Conservation (phyloP, 208 protist species). For the Trypanosoma congolense region DNA sequence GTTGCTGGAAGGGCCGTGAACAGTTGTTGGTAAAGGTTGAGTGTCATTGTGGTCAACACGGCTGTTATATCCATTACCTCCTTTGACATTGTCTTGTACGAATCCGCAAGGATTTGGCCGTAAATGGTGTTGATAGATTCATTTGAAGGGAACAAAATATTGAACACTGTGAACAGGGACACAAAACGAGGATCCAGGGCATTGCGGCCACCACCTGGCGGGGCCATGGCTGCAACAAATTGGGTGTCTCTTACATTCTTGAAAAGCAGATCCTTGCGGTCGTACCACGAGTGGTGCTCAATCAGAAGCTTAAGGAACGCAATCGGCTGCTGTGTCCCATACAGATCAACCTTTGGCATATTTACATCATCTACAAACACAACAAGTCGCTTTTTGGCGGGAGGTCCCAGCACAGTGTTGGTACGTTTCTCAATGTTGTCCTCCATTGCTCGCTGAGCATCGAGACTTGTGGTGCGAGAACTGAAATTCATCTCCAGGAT, state of each 20-base stretch:
- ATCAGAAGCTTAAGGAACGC: slow-evolving; percentile 98
- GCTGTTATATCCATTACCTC: slow-evolving; percentile 34
- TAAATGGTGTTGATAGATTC: slow-evolving; percentile 96
- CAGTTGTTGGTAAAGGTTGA: slow-evolving; percentile 92
- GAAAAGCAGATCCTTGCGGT: slow-evolving; percentile 95
- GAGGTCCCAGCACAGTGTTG: slow-evolving; percentile 93
- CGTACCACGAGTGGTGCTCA: slow-evolving; percentile 95
- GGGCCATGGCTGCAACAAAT: slow-evolving; percentile 96
- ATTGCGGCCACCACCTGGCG: slow-evolving; percentile 95
- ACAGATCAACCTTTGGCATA: slow-evolving; percentile 98
- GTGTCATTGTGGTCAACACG: slow-evolving; percentile 89
- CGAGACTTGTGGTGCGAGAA: slow-evolving; percentile 92
- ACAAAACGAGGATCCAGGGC: slow-evolving; percentile 97
- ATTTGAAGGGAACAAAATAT: slow-evolving; percentile 96
- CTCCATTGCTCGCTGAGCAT: slow-evolving; percentile 96
- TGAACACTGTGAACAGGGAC: slow-evolving; percentile 96
- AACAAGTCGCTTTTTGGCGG: slow-evolving; percentile 93
- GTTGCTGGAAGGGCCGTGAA: slow-evolving; percentile 93
- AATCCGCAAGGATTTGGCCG: slow-evolving; percentile 90
- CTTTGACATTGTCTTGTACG: slow-evolving; percentile 74
- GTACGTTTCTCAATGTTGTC: slow-evolving; percentile 97
- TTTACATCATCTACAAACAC: slow-evolving; percentile 99
- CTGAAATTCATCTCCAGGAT: slow-evolving; percentile 97
- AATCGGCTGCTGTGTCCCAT: slow-evolving; percentile 99
- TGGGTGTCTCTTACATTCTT: slow-evolving; percentile 95